Evolutionary conservation across 805 yeast genomes (phyloP).

Genomic region (Yamadazyma sp.): DNA sequence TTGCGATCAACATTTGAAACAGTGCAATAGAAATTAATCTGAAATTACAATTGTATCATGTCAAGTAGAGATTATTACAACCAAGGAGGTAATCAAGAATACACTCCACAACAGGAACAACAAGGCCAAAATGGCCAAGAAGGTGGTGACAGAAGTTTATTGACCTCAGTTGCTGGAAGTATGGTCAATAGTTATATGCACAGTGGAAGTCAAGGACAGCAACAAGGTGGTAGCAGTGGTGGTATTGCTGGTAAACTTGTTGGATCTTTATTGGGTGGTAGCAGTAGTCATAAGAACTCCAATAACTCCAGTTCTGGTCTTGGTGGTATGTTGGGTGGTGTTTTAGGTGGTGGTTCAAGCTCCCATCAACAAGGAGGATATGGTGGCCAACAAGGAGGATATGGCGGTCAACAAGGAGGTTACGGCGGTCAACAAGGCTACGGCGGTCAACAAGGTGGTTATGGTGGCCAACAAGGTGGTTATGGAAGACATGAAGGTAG

Average conservation of each 20-base stretch:
- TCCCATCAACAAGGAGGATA: constrained; percentile 8
- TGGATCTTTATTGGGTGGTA: constrained; percentile 47
- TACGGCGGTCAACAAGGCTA: constrained; percentile 3
- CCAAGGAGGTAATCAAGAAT: constrained; percentile 30
- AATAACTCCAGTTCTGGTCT: constrained; percentile 1
- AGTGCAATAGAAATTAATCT: too few species aligned
- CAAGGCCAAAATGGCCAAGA: constrained; percentile 15
- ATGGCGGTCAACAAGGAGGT: constrained; percentile 14
- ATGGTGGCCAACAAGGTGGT: constrained; percentile 11
- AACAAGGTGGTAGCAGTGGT: constrained; percentile 38
- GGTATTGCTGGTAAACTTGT: constrained; percentile 53
- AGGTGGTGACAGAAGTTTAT: constrained; percentile 32
- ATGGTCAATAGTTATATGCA: constrained; percentile 50
- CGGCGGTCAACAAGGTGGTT: constrained; percentile 10
- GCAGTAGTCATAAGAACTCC: constrained; percentile 16
- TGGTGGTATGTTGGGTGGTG: constrained; percentile 12
- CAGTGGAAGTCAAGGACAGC: constrained; percentile 38
- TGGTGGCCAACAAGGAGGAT: constrained; percentile 15
- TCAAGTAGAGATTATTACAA: constrained; percentile 33
- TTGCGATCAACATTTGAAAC: too few species aligned
- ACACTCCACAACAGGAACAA: constrained; percentile 9
- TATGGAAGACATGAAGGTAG: constrained; percentile 18
- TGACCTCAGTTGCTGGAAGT: constrained; percentile 48
- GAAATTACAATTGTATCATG: constrained; percentile 6
- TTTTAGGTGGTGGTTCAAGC: constrained; percentile 19